Percentiles rank a stretch among this genome's conserved stretches.
phyloP scores from a whole-genome alignment of 768 basidiomycete species.

The Kwoniella botswanensis region DNA sequence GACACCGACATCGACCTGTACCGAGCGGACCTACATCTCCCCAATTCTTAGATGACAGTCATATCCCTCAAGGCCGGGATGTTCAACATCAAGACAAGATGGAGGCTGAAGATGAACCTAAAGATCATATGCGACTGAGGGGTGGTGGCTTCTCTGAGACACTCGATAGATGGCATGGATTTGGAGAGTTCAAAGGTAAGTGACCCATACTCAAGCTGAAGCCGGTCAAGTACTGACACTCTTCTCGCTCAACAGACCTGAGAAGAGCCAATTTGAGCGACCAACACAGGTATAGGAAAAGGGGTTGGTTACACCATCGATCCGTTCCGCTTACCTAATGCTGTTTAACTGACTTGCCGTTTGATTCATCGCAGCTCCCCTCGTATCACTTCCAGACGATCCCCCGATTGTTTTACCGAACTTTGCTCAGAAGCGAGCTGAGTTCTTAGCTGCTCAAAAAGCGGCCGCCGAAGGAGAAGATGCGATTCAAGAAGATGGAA shows the following conservation, averaged over 20 bases:
- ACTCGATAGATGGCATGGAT: not conserved
- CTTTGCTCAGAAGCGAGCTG: constrained; percentile 4
- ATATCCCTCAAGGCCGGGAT: not conserved
- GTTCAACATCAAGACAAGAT: not conserved
- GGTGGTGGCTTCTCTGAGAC: not conserved
- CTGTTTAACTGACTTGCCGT: no score
- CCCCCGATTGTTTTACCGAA: not conserved
- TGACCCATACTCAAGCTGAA: no score
- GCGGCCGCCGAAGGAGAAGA: not conserved
- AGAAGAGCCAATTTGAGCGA: no score
- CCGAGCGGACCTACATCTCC: not conserved
- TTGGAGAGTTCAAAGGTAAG: not conserved
- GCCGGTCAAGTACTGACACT: no score
- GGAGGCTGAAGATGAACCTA: not conserved
- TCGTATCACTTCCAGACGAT: not conserved
- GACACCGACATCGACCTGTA: not conserved
- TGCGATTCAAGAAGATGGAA: not conserved
- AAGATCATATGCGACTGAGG: not conserved
- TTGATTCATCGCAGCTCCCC: not conserved
- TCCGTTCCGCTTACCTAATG: no score
- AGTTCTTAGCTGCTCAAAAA: not conserved
- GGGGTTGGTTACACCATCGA: no score
- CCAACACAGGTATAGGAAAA: no score
- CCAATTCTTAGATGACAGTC: not conserved
- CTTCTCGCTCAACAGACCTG: no score